Evolutionary conservation across 2,329 filamentous ascomycete species (phyloP).

Genomic region (Pseudomassariella vexata): DNA sequence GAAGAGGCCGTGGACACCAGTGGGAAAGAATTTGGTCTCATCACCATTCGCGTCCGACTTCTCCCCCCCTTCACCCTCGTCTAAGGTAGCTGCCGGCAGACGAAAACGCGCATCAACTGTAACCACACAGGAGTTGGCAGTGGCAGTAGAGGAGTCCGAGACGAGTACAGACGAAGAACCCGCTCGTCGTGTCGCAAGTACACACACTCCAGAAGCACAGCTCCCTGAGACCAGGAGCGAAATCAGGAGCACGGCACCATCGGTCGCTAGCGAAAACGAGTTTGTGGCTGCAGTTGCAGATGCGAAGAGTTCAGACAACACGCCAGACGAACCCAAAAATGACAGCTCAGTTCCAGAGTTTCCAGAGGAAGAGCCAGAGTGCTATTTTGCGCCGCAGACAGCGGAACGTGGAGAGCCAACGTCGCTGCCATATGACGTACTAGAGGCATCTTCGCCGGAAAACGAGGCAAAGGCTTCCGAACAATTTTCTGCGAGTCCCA

Average conservation of each 20-base stretch:
- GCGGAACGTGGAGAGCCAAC: too few species aligned
- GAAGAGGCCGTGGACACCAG: constrained; percentile 65
- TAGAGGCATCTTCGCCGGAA: too few species aligned
- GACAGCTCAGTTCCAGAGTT: too few species aligned
- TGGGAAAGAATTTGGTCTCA: constrained; percentile 30
- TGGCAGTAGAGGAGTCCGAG: background rate
- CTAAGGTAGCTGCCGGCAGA: constrained; percentile 14
- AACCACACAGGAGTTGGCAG: background rate
- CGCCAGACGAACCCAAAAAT: too few species aligned
- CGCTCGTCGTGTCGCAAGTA: background rate
- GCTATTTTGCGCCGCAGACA: too few species aligned
- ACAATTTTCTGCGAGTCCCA: too few species aligned
- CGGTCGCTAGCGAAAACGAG: too few species aligned
- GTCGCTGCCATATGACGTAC: too few species aligned
- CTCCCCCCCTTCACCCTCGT: constrained; percentile 14
- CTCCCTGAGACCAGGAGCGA: background rate
- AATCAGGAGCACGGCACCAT: background rate
- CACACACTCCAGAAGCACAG: background rate
- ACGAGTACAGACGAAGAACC: background rate
- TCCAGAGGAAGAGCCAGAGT: too few species aligned
- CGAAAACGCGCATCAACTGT: constrained; percentile 12
- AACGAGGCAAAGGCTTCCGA: too few species aligned
- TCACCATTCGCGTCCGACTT: constrained; percentile 28
- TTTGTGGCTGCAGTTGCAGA: too few species aligned
- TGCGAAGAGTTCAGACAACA: too few species aligned